Percentiles rank a stretch among this genome's conserved stretches.
These are phyloP conservation scores for Tricholoma matsutake DNA, from an alignment of 768 basidiomycete genomes.

Conservation along the genomic window DNA sequence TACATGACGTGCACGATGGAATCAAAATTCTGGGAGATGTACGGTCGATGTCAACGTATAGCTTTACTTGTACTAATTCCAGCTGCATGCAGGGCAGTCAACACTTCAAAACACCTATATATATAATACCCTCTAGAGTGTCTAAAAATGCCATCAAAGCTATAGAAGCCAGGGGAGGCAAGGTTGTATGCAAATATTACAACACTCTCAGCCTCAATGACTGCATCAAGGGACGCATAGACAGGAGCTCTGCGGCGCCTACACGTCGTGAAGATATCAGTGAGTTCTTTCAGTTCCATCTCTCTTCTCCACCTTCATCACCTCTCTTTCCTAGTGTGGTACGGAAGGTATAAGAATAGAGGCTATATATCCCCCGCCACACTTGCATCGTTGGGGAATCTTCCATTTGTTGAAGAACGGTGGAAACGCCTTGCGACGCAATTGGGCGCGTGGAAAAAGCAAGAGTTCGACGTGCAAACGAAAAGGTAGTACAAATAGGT, in stretches of 20 bases:
- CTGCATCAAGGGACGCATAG: constrained; percentile 66
- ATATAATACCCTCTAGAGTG: constrained; percentile 80
- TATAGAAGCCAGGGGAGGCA: constrained; percentile 78
- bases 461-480: constrained; percentile 39
- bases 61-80: background rate
- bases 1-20: constrained; percentile 88
- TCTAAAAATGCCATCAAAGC: constrained; percentile 84
- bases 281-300: constrained; percentile 35
- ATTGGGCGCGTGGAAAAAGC: constrained; percentile 53
- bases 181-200: constrained; percentile 88
- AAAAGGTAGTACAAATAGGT: constrained; percentile 29
- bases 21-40: constrained; percentile 90
- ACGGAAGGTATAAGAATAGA: constrained; percentile 67
- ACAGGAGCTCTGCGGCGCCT: constrained; percentile 73
- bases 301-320: constrained; percentile 4
- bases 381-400: constrained; percentile 43
- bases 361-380: constrained; percentile 69
- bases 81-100: constrained; percentile 51
- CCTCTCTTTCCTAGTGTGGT: constrained; percentile 57
- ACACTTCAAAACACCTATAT: constrained; percentile 66
- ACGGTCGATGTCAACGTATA: constrained; percentile 23
- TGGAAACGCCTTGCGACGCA: constrained; percentile 66
- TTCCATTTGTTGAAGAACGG: constrained; percentile 65
- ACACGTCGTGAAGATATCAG: constrained; percentile 84
- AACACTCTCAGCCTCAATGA: constrained; percentile 83